These are phyloP conservation scores for Apiospora malaysiana DNA, from an alignment of 2,329 filamentous ascomycete genomes.

Conservation along the genomic window DNA sequence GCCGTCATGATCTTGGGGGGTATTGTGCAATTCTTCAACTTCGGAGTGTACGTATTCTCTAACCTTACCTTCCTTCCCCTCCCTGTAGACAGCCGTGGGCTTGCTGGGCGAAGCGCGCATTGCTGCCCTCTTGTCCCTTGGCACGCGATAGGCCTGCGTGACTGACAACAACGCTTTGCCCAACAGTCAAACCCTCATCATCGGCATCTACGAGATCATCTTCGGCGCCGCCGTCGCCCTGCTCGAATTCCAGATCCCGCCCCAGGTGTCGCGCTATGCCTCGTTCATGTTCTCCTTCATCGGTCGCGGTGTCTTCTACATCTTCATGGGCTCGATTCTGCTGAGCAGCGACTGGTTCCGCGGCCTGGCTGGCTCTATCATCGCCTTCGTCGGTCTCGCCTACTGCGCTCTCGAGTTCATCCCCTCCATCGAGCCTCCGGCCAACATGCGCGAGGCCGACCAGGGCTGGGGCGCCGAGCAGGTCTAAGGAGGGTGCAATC, in stretches of 20 bases:
- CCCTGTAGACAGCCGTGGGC: slow-evolving; percentile 29
- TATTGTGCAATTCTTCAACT: slow-evolving; percentile 71
- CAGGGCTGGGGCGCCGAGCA: slow-evolving; percentile 79
- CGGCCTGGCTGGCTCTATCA: slow-evolving; percentile 77
- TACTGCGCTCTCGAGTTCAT: slow-evolving; percentile 81
- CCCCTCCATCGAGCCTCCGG: slow-evolving; percentile 78
- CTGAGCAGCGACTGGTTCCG: slow-evolving; percentile 71
- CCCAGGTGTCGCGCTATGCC: slow-evolving; percentile 89
- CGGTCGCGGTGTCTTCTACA: slow-evolving; percentile 94
- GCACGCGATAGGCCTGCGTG: not conserved
- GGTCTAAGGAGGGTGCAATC: slow-evolving; percentile 55
- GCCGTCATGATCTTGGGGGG: slow-evolving; percentile 88
- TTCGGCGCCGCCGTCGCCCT: slow-evolving; percentile 82
- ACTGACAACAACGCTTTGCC: not conserved
- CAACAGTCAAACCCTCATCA: slow-evolving; percentile 71
- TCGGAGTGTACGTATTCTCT: slow-evolving; percentile 59
- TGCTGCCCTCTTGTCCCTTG: not conserved
- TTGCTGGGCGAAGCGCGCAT: too few relatives aligned
- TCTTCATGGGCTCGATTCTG: slow-evolving; percentile 90
- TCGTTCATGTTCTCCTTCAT: slow-evolving; percentile 98
- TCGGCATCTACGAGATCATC: slow-evolving; percentile 86
- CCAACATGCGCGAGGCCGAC: slow-evolving; percentile 82
- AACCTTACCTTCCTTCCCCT: slow-evolving; percentile 41
- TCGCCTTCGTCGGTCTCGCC: slow-evolving; percentile 78
- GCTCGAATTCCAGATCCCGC: slow-evolving; percentile 93